phyloP scores from a whole-genome alignment of 2,329 filamentous ascomycete genomes.

The Aspergillus fijiensis region DNA sequence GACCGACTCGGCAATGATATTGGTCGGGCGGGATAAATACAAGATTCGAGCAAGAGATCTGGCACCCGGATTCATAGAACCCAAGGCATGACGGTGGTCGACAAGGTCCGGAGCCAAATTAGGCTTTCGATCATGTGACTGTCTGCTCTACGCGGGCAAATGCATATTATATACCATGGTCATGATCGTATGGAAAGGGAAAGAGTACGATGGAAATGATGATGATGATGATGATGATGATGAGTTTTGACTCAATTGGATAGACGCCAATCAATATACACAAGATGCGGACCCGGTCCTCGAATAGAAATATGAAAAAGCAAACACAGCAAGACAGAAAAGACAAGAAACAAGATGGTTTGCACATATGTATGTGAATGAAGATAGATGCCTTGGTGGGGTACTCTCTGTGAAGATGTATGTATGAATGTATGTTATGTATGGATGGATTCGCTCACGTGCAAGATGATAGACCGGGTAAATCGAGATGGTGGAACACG shows the following conservation, averaged over 20 bases:
- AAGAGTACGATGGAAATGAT: not conserved
- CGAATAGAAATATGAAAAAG: not conserved
- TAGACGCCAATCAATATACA: conserved; percentile 3
- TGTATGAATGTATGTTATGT: conserved; percentile 4
- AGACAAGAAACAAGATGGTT: not conserved
- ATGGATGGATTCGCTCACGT: not conserved
- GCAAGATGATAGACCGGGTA: not conserved
- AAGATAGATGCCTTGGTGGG: not conserved
- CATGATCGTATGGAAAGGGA: not conserved
- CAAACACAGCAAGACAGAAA: not conserved
- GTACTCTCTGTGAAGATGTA: not conserved
- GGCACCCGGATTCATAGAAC: no score
- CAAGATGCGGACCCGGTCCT: not conserved
- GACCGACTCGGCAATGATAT: no score
- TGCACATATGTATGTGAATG: not conserved
- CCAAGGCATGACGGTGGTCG: no score
- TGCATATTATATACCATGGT: no score
- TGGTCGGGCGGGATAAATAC: no score
- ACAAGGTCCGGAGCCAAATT: no score
- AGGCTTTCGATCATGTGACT: no score
- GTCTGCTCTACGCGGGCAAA: no score
- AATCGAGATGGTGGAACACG: not conserved
- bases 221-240: no score
- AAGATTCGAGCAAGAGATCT: no score
- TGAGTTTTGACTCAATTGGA: not conserved